Evolutionary conservation across 2,329 filamentous ascomycete genomes (phyloP), one percentile per base, ranked within the genome.

Genomic region (Calonectria pteridis): DNA sequence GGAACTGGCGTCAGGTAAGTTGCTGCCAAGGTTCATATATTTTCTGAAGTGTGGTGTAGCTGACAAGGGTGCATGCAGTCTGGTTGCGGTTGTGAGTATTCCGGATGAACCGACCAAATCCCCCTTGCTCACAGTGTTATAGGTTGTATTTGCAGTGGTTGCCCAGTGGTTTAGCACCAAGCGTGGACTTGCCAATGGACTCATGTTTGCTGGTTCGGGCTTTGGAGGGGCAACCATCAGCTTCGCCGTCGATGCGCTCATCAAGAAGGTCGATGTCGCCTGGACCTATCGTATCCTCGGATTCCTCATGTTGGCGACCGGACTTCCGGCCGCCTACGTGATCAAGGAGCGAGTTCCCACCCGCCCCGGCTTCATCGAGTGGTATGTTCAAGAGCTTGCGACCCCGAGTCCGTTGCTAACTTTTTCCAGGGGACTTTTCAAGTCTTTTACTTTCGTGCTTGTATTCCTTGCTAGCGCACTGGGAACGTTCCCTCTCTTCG

Each of bases 401-500:
- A 51, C 23, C 14, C 10, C 4, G 23, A 18, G 7, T 26, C 29
- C 5, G 16, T n/a, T 71, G 33, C 65, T 76, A 71, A 76, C 49
- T 51, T 28, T 23, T 63, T 7, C 58, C 53, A 88, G 87, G 88
- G 82, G 83, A 35, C 82, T 91, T 3, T 90, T 92, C 82, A 85
- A 85, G 33, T 85, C 89, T 71, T 73, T 86, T 35, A 86, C 84
- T 10, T 92, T 92, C 78, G 75, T 84, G 37, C 80, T 88, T 11
- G 81, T 92, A 50, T 91, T 91, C 78, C 75, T 89, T 13, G 87
- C 87, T n/a, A 88, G 89, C 2, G 88, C 86, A 2, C 84, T 92
- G n/a, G 90, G 85, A 6, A 91, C 89, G 1, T 92, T 92, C 77
- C 87, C 90, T 0, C 85, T 92, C 35, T 88, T 91, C 76, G 89